Percentiles rank a stretch among this genome's conserved stretches.
Evolutionary conservation across 2,329 filamentous ascomycete genomes (phyloP).

Genomic region (Fusarium drepaniforme): DNA sequence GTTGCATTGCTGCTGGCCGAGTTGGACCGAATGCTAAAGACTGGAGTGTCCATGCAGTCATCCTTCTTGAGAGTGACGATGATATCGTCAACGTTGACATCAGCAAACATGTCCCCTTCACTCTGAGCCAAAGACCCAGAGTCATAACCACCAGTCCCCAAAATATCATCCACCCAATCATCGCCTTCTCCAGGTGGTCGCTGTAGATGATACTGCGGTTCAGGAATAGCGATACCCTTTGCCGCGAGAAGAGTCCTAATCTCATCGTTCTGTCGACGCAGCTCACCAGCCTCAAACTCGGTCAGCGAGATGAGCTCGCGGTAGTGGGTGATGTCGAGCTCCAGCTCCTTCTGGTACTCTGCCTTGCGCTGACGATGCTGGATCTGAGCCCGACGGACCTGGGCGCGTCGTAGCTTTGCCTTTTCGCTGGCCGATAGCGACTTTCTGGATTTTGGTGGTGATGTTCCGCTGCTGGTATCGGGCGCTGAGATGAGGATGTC

Average conservation of each 20-base stretch:
- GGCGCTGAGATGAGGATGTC: conserved; percentile 29
- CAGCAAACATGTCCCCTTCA: conserved; percentile 46
- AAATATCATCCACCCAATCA: conserved; percentile 34
- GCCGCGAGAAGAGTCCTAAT: conserved; percentile 53
- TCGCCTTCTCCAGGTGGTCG: conserved; percentile 14
- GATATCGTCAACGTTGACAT: conserved; percentile 53
- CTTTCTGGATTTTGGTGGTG: conserved; percentile 35
- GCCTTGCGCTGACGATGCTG: conserved; percentile 69
- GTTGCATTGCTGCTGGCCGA: conserved; percentile 34
- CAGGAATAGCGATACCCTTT: conserved; percentile 38
- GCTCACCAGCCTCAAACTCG: conserved; percentile 52
- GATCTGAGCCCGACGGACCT: conserved; percentile 66
- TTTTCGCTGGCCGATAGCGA: conserved; percentile 51
- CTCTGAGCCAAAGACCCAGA: neutral
- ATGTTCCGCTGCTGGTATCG: conserved; percentile 22
- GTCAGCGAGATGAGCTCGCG: conserved; percentile 60
- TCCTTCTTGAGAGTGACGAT: conserved; percentile 58
- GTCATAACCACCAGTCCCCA: conserved; percentile 18
- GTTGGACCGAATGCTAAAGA: conserved; percentile 55
- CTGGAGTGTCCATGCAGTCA: conserved; percentile 55
- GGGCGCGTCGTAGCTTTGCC: conserved; percentile 60
- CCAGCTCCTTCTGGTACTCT: conserved; percentile 66
- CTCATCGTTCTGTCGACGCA: conserved; percentile 58
- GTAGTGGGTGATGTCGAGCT: conserved; percentile 62
- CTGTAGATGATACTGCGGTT: conserved; percentile 14